Evolutionary conservation across 345 rosid species (phyloP).

Genomic region (Lepidium africanum): DNA sequence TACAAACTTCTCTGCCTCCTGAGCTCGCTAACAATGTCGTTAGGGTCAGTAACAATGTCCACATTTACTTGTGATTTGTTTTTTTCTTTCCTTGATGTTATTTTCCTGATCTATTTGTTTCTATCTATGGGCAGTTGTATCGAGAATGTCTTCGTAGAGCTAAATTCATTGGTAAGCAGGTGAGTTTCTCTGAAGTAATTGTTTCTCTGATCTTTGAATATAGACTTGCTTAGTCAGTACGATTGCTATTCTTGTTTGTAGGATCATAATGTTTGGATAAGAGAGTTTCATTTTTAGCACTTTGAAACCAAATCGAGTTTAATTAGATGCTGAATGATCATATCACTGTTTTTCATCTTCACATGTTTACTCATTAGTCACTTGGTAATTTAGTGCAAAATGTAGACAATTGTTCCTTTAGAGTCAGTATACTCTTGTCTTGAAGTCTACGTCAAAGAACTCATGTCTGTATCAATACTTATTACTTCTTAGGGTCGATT

Average conservation of each 20-base stretch:
- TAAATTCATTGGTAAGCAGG: conserved; percentile 73
- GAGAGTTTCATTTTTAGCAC: not conserved
- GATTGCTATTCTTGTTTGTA: not conserved
- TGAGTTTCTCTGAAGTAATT: conserved; percentile 13
- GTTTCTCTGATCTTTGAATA: not conserved
- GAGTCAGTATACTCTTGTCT: not conserved
- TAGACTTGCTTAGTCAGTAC: not conserved
- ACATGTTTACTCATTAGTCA: not conserved
- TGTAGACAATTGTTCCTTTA: not conserved
- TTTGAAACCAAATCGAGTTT: not conserved
- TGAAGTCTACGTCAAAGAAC: not conserved
- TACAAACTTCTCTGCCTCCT: conserved; percentile 84
- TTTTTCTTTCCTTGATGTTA: not conserved
- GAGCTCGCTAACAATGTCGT: conserved; percentile 85
- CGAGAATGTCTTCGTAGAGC: conserved; percentile 97
- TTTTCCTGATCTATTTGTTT: conserved; percentile 3
- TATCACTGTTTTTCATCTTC: not conserved
- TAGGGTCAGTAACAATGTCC: conserved; percentile 49
- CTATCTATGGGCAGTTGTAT: conserved; percentile 52
- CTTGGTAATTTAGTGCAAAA: not conserved
- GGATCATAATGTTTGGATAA: not conserved
- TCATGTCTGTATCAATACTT: not conserved
- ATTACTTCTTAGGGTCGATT: not conserved
- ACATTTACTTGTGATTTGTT: not conserved
- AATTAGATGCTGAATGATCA: not conserved